These are phyloP conservation scores for Geosmithia flava DNA, from an alignment of 2,329 filamentous ascomycete species.

Conservation along the genomic window DNA sequence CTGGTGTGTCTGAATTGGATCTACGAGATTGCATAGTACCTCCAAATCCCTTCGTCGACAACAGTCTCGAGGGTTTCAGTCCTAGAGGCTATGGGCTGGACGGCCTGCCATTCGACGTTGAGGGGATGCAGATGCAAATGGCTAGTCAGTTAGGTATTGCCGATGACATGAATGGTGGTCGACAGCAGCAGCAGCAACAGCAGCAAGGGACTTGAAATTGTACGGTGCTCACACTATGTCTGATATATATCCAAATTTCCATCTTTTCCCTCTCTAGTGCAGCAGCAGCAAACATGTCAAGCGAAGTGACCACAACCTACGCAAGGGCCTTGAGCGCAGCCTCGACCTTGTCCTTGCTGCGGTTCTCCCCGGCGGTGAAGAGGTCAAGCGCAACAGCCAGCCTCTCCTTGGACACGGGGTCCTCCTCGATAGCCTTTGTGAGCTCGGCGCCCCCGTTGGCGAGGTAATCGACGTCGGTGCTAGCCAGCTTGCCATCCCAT, in stretches of 20 bases:
- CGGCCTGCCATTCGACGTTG: not conserved
- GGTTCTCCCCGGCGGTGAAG: constrained; percentile 24
- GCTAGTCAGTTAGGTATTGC: not conserved
- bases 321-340: constrained; percentile 6
- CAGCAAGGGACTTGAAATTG: not conserved
- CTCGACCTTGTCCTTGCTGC: constrained; percentile 24
- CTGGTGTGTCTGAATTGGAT: not conserved
- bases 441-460: constrained; percentile 28
- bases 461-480: constrained; percentile 30
- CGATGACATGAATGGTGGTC: not conserved
- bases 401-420: constrained; percentile 21
- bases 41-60: not conserved
- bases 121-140: not conserved
- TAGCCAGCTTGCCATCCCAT: constrained; percentile 25
- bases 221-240: not conserved
- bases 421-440: constrained; percentile 25
- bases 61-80: not conserved
- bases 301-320: not conserved
- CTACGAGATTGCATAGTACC: not conserved
- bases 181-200: too few relatives aligned
- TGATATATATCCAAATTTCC: not conserved
- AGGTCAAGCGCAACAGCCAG: constrained; percentile 24
- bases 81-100: not conserved
- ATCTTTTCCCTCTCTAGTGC: not conserved
- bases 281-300: not conserved